Base-by-base conservation (phyloP, 2,329 filamentous ascomycete species). In the Fusarium phyllophilum region DNA sequence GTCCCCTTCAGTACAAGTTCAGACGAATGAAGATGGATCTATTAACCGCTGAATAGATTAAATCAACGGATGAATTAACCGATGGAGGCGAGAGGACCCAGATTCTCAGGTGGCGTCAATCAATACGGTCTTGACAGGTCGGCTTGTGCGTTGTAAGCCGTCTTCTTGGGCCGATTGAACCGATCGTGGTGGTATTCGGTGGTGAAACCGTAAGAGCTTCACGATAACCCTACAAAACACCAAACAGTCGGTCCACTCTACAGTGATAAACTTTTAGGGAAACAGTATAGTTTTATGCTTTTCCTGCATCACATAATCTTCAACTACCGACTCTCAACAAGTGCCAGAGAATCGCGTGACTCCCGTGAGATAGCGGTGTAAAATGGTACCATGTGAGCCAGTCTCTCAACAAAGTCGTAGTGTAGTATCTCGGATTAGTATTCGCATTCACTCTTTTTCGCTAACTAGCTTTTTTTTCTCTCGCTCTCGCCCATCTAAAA, bases 291-390 rank as follows among this genome's bases (percentile, higher is more conserved):
- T 24, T 52, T 58, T 57, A 63, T 54, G 46, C 46, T 31, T 26
- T 24, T 56, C 38, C 61, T 58, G n/a, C 36, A 39, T 45, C 17
- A n/a, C 22, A 54, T 39, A 34, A 60, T 52, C 57, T 22, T 33
- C 20, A 31, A 38, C 24, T 11, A 34, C 20, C 48, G 36, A 36
- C 15, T 24, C 31, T 24, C 31, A 45, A 57, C 61, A 49, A 48
- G n/a, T 62, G 24, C 24, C 31, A 51, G 22, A 45, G 39, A 64
- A 64, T 66, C 67, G 52, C 36, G 36, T 66, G 72, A 69, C 63
- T 31, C 15, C 24, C 33, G 11, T 34, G 6, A 70, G 22, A 49
- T 65, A 49, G 51, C 67, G 70, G 62, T 73, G 55, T 44, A 42
- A 52, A 54, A 69, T 74, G 58, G 39, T 36, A 38, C 46, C 38